A percentile compares a stretch with the other conserved stretches of the same genome.
These are phyloP conservation scores for Sindora glabra DNA, from an alignment of 306 rosid species.

Conservation along the genomic window DNA sequence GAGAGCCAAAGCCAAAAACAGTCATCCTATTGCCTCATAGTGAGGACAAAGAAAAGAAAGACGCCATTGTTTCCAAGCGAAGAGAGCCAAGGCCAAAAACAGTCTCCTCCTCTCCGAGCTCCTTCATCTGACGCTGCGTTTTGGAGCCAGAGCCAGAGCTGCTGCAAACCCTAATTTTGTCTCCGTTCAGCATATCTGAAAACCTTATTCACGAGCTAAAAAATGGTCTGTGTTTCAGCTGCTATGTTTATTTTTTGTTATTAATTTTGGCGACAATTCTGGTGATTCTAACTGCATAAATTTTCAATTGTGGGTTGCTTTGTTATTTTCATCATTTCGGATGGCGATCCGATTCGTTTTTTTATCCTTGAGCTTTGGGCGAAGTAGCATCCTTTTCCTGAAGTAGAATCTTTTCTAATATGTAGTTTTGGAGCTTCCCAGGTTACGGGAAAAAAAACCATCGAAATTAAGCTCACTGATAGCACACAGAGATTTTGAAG, in stretches of 20 bases:
- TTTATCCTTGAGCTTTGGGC: too few relatives aligned
- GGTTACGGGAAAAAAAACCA: not conserved
- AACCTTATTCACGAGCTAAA: not conserved
- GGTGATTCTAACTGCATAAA: not conserved
- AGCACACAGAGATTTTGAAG: not conserved
- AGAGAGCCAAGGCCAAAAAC: too few relatives aligned
- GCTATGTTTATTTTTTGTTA: not conserved
- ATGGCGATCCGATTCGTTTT: not conserved
- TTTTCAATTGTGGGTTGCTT: not conserved
- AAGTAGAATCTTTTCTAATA: not conserved
- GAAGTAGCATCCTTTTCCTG: not conserved
- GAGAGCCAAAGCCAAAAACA: too few relatives aligned
- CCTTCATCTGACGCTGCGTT: not conserved
- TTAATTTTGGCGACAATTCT: not conserved
- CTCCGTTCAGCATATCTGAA: not conserved
- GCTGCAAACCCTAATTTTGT: slow-evolving; percentile 16
- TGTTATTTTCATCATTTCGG: not conserved
- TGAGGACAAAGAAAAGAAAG: too few relatives aligned
- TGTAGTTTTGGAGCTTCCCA: too few relatives aligned
- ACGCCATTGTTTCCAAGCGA: too few relatives aligned
- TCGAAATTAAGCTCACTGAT: not conserved
- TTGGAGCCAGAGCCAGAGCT: not conserved
- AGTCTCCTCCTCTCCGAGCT: not conserved
- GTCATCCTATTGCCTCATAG: too few relatives aligned
- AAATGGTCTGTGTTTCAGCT: slow-evolving; percentile 17